Percentiles rank a stretch among this genome's conserved stretches.
Evolutionary conservation across 2,329 filamentous ascomycete species (phyloP).

Genomic region (Colletotrichum phormii): DNA sequence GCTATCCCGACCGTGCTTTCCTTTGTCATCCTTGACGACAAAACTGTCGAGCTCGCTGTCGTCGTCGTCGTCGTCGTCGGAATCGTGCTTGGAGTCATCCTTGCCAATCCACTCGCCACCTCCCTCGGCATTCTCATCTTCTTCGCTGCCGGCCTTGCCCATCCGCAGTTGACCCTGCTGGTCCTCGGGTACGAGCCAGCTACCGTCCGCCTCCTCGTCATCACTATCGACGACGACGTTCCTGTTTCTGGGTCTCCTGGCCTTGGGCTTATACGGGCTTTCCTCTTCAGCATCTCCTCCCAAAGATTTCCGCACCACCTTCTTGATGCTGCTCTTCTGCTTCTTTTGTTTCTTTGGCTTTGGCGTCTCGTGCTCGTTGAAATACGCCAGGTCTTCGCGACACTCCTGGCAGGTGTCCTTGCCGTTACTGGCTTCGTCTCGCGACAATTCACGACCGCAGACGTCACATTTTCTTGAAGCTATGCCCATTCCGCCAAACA

Average conservation of each 20-base stretch:
- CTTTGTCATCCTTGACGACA: conserved; percentile 62
- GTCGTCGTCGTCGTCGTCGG: conserved; percentile 65
- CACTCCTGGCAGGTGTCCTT: conserved; percentile 78
- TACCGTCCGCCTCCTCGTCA: conserved; percentile 76
- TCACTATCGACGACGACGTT: conserved; percentile 75
- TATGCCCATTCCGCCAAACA: conserved; percentile 87
- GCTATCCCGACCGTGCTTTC: conserved; percentile 45
- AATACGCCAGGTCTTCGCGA: conserved; percentile 76
- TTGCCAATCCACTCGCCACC: conserved; percentile 83
- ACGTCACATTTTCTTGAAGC: conserved; percentile 84
- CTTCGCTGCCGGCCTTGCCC: conserved; percentile 84
- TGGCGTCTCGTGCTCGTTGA: conserved; percentile 60
- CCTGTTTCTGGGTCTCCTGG: conserved; percentile 58
- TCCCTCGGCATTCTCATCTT: conserved; percentile 89
- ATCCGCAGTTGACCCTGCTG: conserved; percentile 71
- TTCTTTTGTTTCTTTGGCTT: conserved; percentile 54
- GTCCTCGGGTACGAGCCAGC: conserved; percentile 82
- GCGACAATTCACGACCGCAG: conserved; percentile 77
- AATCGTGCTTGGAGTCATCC: conserved; percentile 72
- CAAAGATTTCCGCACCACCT: conserved; percentile 38
- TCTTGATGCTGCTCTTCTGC: conserved; percentile 47
- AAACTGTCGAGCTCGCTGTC: conserved; percentile 68
- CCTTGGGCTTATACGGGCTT: conserved; percentile 38
- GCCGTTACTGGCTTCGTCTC: conserved; percentile 54
- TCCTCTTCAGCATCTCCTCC: conserved; percentile 23